Base-by-base conservation (phyloP, 2,329 filamentous ascomycete species). In the Mycosphaerella sp. region DNA sequence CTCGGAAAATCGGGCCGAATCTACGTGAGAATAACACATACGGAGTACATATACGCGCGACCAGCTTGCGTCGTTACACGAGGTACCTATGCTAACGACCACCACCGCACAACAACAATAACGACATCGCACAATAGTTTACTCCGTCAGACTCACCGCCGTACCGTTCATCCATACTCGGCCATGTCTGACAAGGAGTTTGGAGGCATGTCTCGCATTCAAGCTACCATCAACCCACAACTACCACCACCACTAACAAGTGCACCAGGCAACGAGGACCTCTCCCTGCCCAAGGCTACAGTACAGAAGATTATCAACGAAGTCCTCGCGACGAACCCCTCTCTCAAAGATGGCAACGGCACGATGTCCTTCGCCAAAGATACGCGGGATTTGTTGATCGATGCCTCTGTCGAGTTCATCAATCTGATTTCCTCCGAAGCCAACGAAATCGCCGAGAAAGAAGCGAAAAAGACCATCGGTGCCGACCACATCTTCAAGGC, bases 351-450 rank as follows among this genome's bases (percentile, higher is more conserved):
- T 39, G 53, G 58, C 28, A 51, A 36, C 27, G 41, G 52, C 48
- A 43, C 89, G 44, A 80, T 95, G 56, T 85, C 87, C 1, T 97
- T 97, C 68, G 88, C 90, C 39, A 96, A 95, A 69, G 93, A 98
- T 64, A 90, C 91, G 10, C 85, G 93, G 54, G 93, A 98, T 66
- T 78, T 97, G 2, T 78, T 98, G 46, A 98, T 98, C 64, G 93
- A 97, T 75, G 97, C 93, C 74, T 98, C 93, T 66, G 91, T 98
- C 65, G 93, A 98, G 71, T 98, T 98, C 71, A 96, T 98, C 70
- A 97, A 93, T 14, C 81, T 98, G 64, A 87, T 98, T 62, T 96
- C 90, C n/a, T 95, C 89, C 42, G 91, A 98, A 74, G 93, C 93
- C 56, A 98, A 98, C 71, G 93, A 98, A 64, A 98, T 98, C 59